phyloP scores from a whole-genome alignment of 768 basidiomycete genomes.

The Termitomyces sp. region DNA sequence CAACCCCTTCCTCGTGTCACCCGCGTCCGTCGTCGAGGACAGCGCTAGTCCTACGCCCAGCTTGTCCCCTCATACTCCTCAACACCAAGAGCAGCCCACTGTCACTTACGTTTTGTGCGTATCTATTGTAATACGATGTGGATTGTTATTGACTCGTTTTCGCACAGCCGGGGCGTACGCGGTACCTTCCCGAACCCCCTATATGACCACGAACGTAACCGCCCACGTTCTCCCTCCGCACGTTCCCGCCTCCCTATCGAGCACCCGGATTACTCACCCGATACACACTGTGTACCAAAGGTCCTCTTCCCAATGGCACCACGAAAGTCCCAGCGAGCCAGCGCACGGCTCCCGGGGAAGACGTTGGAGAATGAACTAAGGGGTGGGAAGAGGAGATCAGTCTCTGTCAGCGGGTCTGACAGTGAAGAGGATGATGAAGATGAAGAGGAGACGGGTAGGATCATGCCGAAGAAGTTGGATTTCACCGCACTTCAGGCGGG shows the following conservation, averaged over 20 bases:
- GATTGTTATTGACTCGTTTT: not conserved
- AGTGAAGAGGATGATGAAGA: constrained; percentile 22
- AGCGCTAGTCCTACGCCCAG: constrained; percentile 33
- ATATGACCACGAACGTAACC: constrained; percentile 43
- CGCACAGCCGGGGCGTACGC: constrained; percentile 63
- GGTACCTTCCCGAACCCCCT: constrained; percentile 63
- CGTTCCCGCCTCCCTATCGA: constrained; percentile 55
- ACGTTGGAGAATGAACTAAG: constrained; percentile 12
- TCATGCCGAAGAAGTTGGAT: constrained; percentile 27
- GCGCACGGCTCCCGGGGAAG: not conserved
- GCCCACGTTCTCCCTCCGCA: constrained; percentile 42
- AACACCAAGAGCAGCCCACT: constrained; percentile 53
- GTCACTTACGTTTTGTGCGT: constrained; percentile 76
- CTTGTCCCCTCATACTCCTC: constrained; percentile 33
- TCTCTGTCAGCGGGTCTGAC: constrained; percentile 21
- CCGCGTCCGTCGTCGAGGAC: constrained; percentile 32
- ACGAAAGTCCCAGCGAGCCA: constrained; percentile 16
- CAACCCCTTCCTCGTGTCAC: constrained; percentile 60
- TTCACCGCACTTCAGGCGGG: constrained; percentile 20
- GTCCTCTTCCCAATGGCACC: constrained; percentile 48
- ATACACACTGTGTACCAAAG: constrained; percentile 52
- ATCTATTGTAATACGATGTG: not conserved
- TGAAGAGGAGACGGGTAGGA: constrained; percentile 8
- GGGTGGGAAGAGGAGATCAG: constrained; percentile 10
- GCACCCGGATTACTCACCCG: constrained; percentile 66